Evolutionary conservation across 768 basidiomycete genomes (phyloP).

Genomic region (Plicaturopsis crispa): DNA sequence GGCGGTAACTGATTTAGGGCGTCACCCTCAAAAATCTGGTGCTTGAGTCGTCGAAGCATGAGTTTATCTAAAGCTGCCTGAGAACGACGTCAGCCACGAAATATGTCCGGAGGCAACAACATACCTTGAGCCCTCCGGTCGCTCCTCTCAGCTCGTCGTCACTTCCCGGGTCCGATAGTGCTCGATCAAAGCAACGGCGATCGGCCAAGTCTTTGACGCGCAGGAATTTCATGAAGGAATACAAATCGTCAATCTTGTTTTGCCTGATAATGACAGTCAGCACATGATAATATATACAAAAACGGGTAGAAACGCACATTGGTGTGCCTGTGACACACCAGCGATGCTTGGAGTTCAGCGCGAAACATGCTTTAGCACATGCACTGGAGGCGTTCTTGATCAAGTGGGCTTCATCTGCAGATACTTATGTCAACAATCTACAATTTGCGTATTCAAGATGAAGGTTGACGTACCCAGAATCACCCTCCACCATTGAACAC

Average conservation of each 20-base stretch:
- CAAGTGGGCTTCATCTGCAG: constrained; percentile 83
- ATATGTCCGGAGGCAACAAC: too few species aligned
- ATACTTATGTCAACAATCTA: too few species aligned
- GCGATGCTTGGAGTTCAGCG: constrained; percentile 63
- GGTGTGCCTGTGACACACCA: constrained; percentile 90
- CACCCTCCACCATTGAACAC: constrained; percentile 78
- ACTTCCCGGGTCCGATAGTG: too few species aligned
- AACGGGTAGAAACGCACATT: constrained; percentile 47
- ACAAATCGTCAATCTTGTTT: constrained; percentile 88
- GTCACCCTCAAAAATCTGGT: constrained; percentile 66
- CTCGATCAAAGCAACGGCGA: too few species aligned
- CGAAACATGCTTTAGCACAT: constrained; percentile 71
- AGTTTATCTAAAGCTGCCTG: too few species aligned
- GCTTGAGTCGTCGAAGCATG: constrained; percentile 90
- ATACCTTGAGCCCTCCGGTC: too few species aligned
- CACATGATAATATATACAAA: too few species aligned
- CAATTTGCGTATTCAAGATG: neutral
- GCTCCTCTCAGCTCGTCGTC: too few species aligned
- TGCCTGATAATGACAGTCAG: too few species aligned
- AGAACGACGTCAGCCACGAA: too few species aligned
- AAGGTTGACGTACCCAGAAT: constrained; percentile 59
- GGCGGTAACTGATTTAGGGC: constrained; percentile 77
- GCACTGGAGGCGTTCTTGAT: constrained; percentile 86
- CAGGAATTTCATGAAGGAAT: constrained; percentile 83
- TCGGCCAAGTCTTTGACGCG: too few species aligned